Base-by-base conservation (phyloP, 2,329 filamentous ascomycete species). In the Biscogniauxia marginata region DNA sequence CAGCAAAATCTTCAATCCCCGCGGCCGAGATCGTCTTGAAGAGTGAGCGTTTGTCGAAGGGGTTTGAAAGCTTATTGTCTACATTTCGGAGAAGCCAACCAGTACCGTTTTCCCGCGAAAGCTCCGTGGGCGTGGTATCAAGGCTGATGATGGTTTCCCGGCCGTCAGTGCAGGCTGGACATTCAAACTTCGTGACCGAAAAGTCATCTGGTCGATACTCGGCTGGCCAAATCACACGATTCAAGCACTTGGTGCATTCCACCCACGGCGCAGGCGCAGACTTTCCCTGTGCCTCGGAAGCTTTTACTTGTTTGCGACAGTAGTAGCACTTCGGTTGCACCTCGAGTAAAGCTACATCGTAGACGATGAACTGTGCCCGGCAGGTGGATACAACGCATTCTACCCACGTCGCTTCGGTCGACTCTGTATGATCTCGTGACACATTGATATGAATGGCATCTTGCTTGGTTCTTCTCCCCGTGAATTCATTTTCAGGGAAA, bases 311-410 rank as follows among this genome's bases (percentile, higher is more conserved):
- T 5, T 71, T 64, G 11, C 78, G 75, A 61, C 79, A 82, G 65
- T 76, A 81, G 63, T 75, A 70, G 63, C 79, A 82, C 63, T 82
- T 82, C 24, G 79, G 62, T 1, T 74, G 75, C 1, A 79, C 74
- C 0, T 69, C 71, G n/a, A 81, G 69, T 1, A 62, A 60, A 3
- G 72, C 65, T 2, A 71, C 63, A 45, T 77, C 72, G 63, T 82
- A 82, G 4, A 81, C 75, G 23, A 81, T 74, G 60, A 82, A 83
- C 63, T 81, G 78, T 1, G 73, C 77, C 9, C 78, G 73, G 64
- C 79, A 82, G 7, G 65, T 63, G 1, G 49, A 54, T n/a, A 71
- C 66, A 39, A 58, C 67, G 61, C 80, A 83, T 63, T 82, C 79
- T 0, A 79, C 76, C 79, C 79, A 82, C 16, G 70, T 69, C 0